A percentile compares a stretch with the other conserved stretches of the same genome.
Evolutionary conservation across 306 rosid species (phyloP).

Genomic region (Carpinus viminea): DNA sequence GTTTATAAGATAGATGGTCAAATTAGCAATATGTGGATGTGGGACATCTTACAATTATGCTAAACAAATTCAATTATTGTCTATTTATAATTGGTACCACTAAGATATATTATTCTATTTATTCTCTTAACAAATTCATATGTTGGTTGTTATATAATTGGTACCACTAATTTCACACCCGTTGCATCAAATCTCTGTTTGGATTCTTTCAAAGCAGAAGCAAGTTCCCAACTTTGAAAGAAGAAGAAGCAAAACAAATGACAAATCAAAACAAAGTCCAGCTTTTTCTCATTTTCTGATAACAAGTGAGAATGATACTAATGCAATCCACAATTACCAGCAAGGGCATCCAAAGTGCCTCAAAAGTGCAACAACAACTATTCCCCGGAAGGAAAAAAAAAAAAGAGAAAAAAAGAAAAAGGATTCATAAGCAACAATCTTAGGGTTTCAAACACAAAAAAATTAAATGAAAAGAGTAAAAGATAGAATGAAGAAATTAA

Average conservation of each 20-base stretch:
- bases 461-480: not conserved
- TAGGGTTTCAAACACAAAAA: not conserved
- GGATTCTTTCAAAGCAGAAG: slow-evolving; percentile 65
- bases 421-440: not conserved
- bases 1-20: too few species aligned
- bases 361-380: slow-evolving; percentile 84
- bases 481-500: not conserved
- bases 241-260: slow-evolving; percentile 26
- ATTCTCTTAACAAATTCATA: too few species aligned
- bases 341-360: slow-evolving; percentile 93
- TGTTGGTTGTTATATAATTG: too few species aligned
- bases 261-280: slow-evolving; percentile 7
- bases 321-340: slow-evolving; percentile 51
- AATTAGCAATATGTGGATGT: too few species aligned
- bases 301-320: not conserved
- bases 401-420: too few species aligned
- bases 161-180: slow-evolving; percentile 73
- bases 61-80: too few species aligned
- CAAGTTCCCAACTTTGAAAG: slow-evolving; percentile 74
- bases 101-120: too few species aligned
- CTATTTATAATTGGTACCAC: too few species aligned
- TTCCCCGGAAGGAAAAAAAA: too few species aligned
- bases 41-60: too few species aligned
- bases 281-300: not conserved
- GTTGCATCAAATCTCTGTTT: slow-evolving; percentile 71